Evolutionary conservation across 2,329 filamentous ascomycete species (phyloP), one percentile per base, ranked within the genome.

Genomic region (Rachicladosporium sp.): DNA sequence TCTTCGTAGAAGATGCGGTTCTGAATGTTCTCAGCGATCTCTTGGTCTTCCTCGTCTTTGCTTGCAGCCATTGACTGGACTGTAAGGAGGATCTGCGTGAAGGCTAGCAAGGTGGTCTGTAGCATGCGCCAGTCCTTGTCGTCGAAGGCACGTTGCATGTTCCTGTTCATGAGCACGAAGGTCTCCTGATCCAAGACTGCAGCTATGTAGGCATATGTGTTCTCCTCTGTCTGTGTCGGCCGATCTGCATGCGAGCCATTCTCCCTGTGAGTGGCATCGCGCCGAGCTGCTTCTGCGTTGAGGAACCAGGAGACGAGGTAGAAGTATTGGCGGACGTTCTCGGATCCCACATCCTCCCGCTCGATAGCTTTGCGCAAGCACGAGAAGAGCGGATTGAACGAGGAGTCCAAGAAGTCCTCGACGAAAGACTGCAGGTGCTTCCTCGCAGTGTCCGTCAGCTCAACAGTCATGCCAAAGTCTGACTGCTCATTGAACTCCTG

Each of bases 1-100:
- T 96, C 87, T 61, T 98, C 91, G 63, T 98, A 98, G 59, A 98
- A 98, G n/a, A 98, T 85, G 45, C 89, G 84, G 52, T 82, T 93
- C 38, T 94, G 76, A 9, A 93, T 95, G 51, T 98, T 98, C 57
- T 98, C 89, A 1, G 91, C 89, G 57, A 98, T 96, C 51, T 96
- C 91, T 55, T 93, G 82, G 49, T 98, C 85, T n/a, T 95, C 88
- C 46, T 95, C 88, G 23, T 84, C 73, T 1, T 75, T 72, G 1
- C 85, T 91, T 35, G 82, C 77, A 1, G 79, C 70, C 88, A 98
- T 96, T 45, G 93, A 85, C 53, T 94, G 87, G 2, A 96, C 82
- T 0, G 88, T 94, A 15, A 94, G 71, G 31, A 61, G 44, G 48
- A 96, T 91, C 56, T 96, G 88, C 0, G 88, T 96, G 56, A 95